Base-by-base conservation (phyloP, 163 green algal genomes). In the Scenedesmus sp. region DNA sequence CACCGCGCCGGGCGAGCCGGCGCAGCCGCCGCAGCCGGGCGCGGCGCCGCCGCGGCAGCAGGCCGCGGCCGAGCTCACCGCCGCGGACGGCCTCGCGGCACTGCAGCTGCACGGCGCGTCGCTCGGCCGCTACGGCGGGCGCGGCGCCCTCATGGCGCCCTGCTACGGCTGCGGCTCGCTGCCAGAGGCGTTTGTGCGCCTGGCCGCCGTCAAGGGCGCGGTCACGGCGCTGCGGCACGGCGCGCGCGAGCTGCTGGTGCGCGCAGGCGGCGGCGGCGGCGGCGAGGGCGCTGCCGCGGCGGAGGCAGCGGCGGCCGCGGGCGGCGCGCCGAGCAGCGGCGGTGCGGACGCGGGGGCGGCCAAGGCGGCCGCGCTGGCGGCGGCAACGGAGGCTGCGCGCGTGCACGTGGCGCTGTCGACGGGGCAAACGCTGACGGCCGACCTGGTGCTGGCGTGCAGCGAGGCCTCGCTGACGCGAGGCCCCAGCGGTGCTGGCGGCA, bases 151-250 rank as follows among this genome's bases (percentile, higher is more conserved):
- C 79, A 91, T 91, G 84, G 39, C 77, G 18, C 84, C 86, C 4
- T 75, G 72, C 50, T 89, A 86, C 34, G 86, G 86, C 34, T 80
- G 62, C 28, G 86, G 86, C 48, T 86, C 84, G 2, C 45, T 91
- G 48, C 39, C 82, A 33, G 86, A 91, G 66, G 86, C 84, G 24
- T 89, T 91, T 39, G 86, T 91, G 45, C 78, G 86, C 26, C 71
- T 84, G 18, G 72, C 58, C 18, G 85, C 85, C 1, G 85, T 90
- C 10, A 75, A 85, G 17, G 85, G 85, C 0, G 85, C 85, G 10
- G 76, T 86, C 24, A 88, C 85, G 34, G 83, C 83, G 28, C 76
- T 90, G 18, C 63, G 84, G 47, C 78, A 84, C 44, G 71, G 65
- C 1, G 73, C 83, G 36, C n/a, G 66, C 33, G 60, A 33, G 26